These are phyloP conservation scores for Fusarium lateritium DNA, from an alignment of 2,329 filamentous ascomycete genomes.

Conservation along the genomic window DNA sequence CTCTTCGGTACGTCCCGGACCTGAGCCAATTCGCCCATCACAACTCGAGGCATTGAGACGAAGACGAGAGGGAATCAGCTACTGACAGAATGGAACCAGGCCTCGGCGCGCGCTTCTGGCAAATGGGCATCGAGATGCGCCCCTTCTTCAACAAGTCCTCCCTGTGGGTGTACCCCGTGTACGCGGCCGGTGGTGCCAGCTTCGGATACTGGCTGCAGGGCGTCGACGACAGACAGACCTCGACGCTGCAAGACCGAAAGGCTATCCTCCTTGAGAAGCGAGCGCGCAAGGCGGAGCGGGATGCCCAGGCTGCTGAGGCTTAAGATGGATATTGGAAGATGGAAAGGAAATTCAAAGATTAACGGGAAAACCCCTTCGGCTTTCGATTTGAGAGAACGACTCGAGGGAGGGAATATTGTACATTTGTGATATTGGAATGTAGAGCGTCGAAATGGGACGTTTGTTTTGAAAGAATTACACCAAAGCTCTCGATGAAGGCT, in stretches of 20 bases:
- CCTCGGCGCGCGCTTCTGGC: slow-evolving; percentile 92
- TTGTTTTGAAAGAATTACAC: slow-evolving; percentile 39
- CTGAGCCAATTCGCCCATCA: slow-evolving; percentile 37
- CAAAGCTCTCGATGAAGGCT: slow-evolving; percentile 20
- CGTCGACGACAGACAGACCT: slow-evolving; percentile 86
- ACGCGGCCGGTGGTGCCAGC: slow-evolving; percentile 85
- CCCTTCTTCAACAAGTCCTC: slow-evolving; percentile 89
- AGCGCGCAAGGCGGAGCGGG: slow-evolving; percentile 70
- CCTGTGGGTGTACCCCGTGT: slow-evolving; percentile 93
- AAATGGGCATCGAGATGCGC: slow-evolving; percentile 98
- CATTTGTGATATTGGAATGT: slow-evolving; percentile 46
- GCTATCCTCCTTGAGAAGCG: slow-evolving; percentile 89
- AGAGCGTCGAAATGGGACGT: slow-evolving; percentile 48
- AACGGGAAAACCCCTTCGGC: slow-evolving; percentile 22
- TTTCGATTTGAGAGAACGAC: slow-evolving; percentile 2
- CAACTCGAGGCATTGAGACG: not conserved
- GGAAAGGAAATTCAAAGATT: slow-evolving; percentile 25
- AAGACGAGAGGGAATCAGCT: not conserved
- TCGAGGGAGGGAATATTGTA: slow-evolving; percentile 40
- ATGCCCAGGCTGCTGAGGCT: slow-evolving; percentile 50
- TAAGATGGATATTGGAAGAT: slow-evolving; percentile 16
- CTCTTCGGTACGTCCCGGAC: slow-evolving; percentile 80
- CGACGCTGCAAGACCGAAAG: slow-evolving; percentile 84
- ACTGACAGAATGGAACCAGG: slow-evolving; percentile 66
- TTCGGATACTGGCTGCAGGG: slow-evolving; percentile 98